phyloP scores from a whole-genome alignment of 805 yeast genomes.

The Maudiozyma serrabonitensis region DNA sequence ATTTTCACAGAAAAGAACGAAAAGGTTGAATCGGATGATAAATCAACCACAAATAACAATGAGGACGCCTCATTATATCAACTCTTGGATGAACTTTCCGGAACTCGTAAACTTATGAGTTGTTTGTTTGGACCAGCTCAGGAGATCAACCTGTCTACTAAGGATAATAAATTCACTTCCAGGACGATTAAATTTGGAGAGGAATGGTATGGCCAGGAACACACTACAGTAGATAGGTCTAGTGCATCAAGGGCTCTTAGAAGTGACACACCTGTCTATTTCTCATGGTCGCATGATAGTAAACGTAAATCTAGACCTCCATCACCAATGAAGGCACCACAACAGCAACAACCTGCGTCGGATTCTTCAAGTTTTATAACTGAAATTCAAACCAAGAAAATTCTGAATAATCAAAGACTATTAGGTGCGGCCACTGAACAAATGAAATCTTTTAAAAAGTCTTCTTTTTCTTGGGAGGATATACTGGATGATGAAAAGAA shows the following conservation, averaged over 20 bases:
- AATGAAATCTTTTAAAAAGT: neutral
- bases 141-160: slow-evolving; percentile 1
- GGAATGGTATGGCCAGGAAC: slow-evolving; percentile 20
- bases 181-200: slow-evolving; percentile 8
- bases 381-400: neutral
- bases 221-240: slow-evolving; percentile 3
- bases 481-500: slow-evolving; percentile 1
- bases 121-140: slow-evolving; percentile 7
- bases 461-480: slow-evolving; percentile 2
- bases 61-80: slow-evolving; percentile 9
- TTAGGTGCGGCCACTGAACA: slow-evolving; percentile 7
- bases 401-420: slow-evolving; percentile 12
- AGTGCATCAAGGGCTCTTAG: slow-evolving; percentile 8
- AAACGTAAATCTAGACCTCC: neutral
- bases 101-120: slow-evolving; percentile 21
- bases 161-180: slow-evolving; percentile 1
- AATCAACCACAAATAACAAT: neutral
- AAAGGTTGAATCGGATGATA: neutral
- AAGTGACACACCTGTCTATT: slow-evolving; percentile 20
- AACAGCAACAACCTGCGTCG: neutral
- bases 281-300: slow-evolving; percentile 22
- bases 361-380: neutral
- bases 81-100: slow-evolving; percentile 16
- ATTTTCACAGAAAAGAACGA: neutral
- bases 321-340: neutral